Evolutionary conservation across 2,329 filamentous ascomycete genomes (phyloP).

Genomic region (Epichloe elymi): DNA sequence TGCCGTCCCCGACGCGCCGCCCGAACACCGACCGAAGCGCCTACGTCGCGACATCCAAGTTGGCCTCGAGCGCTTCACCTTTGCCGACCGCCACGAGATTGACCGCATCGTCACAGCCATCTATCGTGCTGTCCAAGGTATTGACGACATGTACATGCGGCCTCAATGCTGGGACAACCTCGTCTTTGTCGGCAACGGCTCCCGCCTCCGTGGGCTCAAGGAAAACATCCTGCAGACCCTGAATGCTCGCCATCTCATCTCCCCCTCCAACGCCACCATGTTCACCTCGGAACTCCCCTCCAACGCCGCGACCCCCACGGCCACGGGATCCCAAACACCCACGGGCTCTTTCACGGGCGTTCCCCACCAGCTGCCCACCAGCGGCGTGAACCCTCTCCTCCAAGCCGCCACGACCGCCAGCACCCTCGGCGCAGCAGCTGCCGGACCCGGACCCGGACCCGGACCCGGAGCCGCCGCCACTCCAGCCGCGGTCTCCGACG

Average conservation of each 20-base stretch:
- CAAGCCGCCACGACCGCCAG: conserved; percentile 77
- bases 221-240: conserved; percentile 77
- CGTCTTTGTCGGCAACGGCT: conserved; percentile 83
- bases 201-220: conserved; percentile 61
- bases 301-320: conserved; percentile 78
- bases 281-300: conserved; percentile 95
- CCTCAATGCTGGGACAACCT: conserved; percentile 84
- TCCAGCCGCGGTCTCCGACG: conserved; percentile 27
- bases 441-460: conserved; percentile 21
- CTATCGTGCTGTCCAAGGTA: conserved; percentile 68
- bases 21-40: conserved; percentile 39
- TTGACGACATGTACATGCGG: conserved; percentile 74
- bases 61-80: conserved; percentile 61
- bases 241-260: conserved; percentile 72
- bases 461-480: conserved; percentile 20
- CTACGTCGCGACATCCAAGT: conserved; percentile 60
- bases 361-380: conserved; percentile 40
- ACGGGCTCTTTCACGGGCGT: conserved; percentile 46
- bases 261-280: conserved; percentile 89
- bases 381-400: conserved; percentile 75
- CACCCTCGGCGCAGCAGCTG: conserved; percentile 33
- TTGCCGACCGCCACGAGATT: conserved; percentile 57
- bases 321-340: conserved; percentile 85
- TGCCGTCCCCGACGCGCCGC: conserved; percentile 16
- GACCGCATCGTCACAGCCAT: conserved; percentile 76